Percentiles rank a stretch among this genome's conserved stretches.
phyloP scores from a whole-genome alignment of 257 asterid genomes.

The Thymus quinquecostatus region DNA sequence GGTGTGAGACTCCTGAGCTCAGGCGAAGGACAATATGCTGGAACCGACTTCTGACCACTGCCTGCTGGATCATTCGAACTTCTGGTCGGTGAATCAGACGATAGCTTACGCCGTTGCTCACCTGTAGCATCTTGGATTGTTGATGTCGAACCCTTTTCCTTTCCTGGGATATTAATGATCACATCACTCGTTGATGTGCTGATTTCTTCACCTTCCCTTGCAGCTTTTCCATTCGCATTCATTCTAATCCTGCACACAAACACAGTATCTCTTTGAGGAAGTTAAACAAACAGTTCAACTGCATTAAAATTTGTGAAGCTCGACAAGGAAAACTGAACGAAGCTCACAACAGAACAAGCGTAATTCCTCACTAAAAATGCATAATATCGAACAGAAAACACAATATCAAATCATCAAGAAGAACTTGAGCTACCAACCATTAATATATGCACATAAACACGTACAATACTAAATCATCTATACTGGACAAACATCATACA shows the following conservation, averaged over 20 bases:
- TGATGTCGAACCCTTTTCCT: conserved; percentile 45
- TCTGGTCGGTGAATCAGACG: conserved; percentile 45
- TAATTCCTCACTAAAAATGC: neutral
- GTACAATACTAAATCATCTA: neutral
- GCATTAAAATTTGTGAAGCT: neutral
- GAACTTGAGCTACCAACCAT: neutral
- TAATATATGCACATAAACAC: neutral
- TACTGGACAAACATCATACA: neutral
- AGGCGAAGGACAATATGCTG: conserved; percentile 57
- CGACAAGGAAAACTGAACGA: neutral
- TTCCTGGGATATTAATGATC: conserved; percentile 49
- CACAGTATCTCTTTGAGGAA: neutral
- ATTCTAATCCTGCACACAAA: conserved; percentile 37
- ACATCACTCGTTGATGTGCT: conserved; percentile 50
- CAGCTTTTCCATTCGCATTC: conserved; percentile 38
- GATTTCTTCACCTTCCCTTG: conserved; percentile 37
- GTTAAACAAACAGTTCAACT: conserved; percentile 14
- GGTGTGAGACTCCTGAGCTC: conserved; percentile 50
- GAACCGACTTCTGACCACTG: conserved; percentile 36
- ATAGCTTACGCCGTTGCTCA: conserved; percentile 40
- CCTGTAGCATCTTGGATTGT: conserved; percentile 31
- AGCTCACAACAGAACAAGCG: neutral
- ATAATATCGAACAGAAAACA: neutral
- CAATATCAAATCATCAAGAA: neutral
- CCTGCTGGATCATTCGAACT: conserved; percentile 44